phyloP scores from a whole-genome alignment of 2,329 filamentous ascomycete species.

The Elsinoe necatrix region DNA sequence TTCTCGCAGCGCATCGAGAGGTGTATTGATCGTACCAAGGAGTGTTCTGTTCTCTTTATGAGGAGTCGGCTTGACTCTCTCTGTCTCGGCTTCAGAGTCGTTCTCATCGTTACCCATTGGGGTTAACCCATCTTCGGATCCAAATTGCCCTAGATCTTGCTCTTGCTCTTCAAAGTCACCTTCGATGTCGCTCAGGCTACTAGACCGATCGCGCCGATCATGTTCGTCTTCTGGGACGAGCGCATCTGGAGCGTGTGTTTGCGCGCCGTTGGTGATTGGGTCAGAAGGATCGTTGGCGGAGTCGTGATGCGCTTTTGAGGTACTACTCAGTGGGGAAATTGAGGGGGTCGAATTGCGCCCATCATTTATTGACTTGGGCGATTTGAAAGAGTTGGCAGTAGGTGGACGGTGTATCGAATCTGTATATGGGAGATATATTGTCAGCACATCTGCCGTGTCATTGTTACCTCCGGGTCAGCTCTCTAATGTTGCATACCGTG shows the following conservation, averaged over 20 bases:
- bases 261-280: not conserved
- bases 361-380: conserved; percentile 12
- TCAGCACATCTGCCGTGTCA: not conserved
- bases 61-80: conserved; percentile 70
- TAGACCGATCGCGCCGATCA: conserved; percentile 51
- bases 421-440: not conserved
- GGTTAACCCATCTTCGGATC: conserved; percentile 4
- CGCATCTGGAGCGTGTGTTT: conserved; percentile 19
- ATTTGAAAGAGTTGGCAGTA: conserved; percentile 8
- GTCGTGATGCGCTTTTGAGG: conserved; percentile 23
- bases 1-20: not conserved
- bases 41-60: conserved; percentile 16
- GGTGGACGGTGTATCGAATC: conserved; percentile 6
- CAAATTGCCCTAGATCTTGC: conserved; percentile 37
- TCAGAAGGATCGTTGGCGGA: conserved; percentile 10
- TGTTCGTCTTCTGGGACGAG: conserved; percentile 19
- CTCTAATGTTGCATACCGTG: not conserved
- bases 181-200: conserved; percentile 86
- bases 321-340: conserved; percentile 29
- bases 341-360: conserved; percentile 23
- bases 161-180: conserved; percentile 60
- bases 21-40: not conserved
- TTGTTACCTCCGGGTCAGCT: not conserved
- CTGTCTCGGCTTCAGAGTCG: conserved; percentile 85
- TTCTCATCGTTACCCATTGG: conserved; percentile 43